Percentiles rank a stretch among this genome's conserved stretches.
Conservation (phyloP, 306 rosid species). For the Pyrus betulifolia region DNA sequence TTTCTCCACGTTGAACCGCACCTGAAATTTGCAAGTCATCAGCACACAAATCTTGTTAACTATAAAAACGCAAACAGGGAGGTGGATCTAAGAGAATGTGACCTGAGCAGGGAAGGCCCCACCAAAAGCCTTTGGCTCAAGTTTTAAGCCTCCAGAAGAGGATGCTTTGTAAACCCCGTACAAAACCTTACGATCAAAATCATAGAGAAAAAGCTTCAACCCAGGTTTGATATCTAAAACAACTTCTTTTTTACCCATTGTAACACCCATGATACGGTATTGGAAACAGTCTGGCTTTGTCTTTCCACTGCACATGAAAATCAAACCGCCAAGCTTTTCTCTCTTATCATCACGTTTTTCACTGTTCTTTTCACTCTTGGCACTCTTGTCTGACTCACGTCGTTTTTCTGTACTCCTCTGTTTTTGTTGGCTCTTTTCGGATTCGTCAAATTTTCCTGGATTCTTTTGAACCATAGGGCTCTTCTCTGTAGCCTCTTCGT, state of each 20-base stretch:
- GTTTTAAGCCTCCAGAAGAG: constrained; percentile 72
- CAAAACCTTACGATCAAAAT: constrained; percentile 81
- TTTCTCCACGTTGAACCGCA: constrained; percentile 53
- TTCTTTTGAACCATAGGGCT: constrained; percentile 20
- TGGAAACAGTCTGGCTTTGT: constrained; percentile 88
- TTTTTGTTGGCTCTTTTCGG: constrained; percentile 21
- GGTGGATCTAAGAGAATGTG: constrained; percentile 6
- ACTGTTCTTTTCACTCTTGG: constrained; percentile 22
- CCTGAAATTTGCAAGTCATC: constrained; percentile 44
- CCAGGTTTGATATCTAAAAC: constrained; percentile 66
- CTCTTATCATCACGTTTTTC: constrained; percentile 20
- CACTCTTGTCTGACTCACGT: constrained; percentile 21
- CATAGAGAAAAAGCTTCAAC: constrained; percentile 72
- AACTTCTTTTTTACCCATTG: constrained; percentile 49
- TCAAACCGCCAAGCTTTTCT: constrained; percentile 73
- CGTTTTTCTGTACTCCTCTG: constrained; percentile 21
- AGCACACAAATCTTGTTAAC: constrained; percentile 11
- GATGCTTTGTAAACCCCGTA: constrained; percentile 80
- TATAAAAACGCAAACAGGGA: background rate
- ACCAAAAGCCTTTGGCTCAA: constrained; percentile 80
- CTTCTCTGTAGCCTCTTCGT: constrained; percentile 23
- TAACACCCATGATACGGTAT: constrained; percentile 71
- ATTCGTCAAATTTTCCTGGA: constrained; percentile 11
- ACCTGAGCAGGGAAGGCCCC: constrained; percentile 98
- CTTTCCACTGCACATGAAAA: constrained; percentile 91